Base-by-base conservation (phyloP, 306 rosid species). In the Citrullus mucosospermus region DNA sequence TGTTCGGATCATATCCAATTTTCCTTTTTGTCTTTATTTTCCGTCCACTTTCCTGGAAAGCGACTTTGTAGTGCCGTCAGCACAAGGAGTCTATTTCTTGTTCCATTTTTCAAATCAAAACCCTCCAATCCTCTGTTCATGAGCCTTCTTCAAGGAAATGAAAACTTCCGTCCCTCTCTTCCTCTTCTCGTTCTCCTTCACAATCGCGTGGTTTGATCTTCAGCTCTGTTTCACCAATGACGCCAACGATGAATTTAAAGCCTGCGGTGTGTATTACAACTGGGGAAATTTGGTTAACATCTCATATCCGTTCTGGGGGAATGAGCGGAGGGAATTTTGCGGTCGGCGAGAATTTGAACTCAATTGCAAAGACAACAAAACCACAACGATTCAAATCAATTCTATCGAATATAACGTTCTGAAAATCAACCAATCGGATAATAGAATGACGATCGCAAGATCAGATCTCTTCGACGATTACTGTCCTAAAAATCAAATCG, bases 261-360 rank as follows among this genome's bases (percentile, higher is more conserved):
- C 58, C 17, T 54, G 58, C 3, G 5, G 9, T 2, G 22, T 54
- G 18, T 51, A 51, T 0, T 87, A 79, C 87, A n/a, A 3, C 14
- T 89, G 91, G 11, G 90, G 87, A 48, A 0, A 0, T 0, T 1
- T 89, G 0, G 1, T 8, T 17, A 38, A 38, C 78, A 76, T 88
- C 5, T 1, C 32, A 1, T 85, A 82, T 57, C 93, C 91, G 5
- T 87, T 87, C 79, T 87, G 88, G 90, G 83, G 55, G 6, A 15
- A 1, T 0, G 0, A n/a, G 5, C 4, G 79, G 0, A 14, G 56
- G 9, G 0, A 0, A 0, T 1, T 9, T 3, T 86, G 92, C n/a
- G 87, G 86, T 0, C 68, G 54, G 0, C 0, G 1, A 0, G 22
- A 38, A 0, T 84, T 78, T 80, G 0, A 62, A 10, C 87, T 91